Evolutionary conservation across 2,329 filamentous ascomycete species (phyloP).

Genomic region (Akanthomyces muscarius): DNA sequence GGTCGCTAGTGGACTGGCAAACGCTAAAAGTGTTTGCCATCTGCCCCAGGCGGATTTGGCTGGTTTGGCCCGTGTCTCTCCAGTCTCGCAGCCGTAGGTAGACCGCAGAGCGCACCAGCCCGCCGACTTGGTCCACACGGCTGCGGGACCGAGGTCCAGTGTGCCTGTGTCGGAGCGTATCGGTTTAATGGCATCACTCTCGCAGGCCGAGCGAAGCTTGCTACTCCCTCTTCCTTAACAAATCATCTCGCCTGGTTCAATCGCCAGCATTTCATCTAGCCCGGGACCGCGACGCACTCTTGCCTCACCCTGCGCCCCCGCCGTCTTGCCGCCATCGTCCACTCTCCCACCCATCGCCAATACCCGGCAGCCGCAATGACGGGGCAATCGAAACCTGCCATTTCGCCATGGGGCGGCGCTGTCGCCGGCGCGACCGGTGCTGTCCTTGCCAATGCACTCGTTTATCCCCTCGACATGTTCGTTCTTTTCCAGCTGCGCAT

Average conservation of each 20-base stretch:
- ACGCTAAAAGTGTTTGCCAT: background rate
- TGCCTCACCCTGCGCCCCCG: background rate
- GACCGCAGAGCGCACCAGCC: background rate
- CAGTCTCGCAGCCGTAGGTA: background rate
- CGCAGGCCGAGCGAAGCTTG: background rate
- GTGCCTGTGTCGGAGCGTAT: slow-evolving; percentile 14
- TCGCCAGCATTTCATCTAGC: background rate
- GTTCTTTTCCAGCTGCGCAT: slow-evolving; percentile 31
- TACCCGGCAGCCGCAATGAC: slow-evolving; percentile 37
- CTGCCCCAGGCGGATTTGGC: background rate
- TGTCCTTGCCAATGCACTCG: slow-evolving; percentile 88
- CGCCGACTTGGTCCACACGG: slow-evolving; percentile 15
- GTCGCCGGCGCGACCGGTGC: slow-evolving; percentile 90
- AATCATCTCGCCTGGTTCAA: background rate
- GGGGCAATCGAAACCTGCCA: slow-evolving; percentile 60
- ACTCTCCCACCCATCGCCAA: background rate
- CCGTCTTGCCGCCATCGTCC: background rate
- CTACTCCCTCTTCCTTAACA: slow-evolving; percentile 2
- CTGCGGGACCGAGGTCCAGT: slow-evolving; percentile 16
- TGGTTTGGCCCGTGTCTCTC: background rate
- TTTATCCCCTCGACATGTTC: slow-evolving; percentile 96
- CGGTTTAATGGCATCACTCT: slow-evolving; percentile 12
- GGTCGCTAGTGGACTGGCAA: too few species aligned
- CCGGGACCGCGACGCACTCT: background rate
- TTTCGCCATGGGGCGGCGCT: slow-evolving; percentile 91